Evolutionary conservation across 78 protist genomes (phyloP), one percentile per base, ranked within the genome.

Genomic region (slime mould (Dictyostelium discoideum)): DNA sequence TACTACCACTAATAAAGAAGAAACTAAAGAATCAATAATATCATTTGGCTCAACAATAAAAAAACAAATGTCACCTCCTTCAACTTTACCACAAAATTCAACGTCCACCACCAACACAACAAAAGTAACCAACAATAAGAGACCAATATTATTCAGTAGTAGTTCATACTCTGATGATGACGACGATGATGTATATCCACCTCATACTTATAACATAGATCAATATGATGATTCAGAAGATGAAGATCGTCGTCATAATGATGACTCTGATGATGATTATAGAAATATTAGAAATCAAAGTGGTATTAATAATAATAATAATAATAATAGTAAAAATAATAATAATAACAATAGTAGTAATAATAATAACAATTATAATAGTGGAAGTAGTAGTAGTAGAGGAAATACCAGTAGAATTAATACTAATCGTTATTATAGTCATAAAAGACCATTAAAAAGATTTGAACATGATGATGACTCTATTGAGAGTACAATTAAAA

Each of bases 401-500:
- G 26, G 29, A 7, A 63, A 22, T n/a, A 63, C 22, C 10, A 22
- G 26, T 22, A 63, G 24, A 20, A 60, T 3, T 6, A 65, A n/a
- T n/a, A 24, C 3, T 67, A 22, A 24, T 67, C 79, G 79, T 73
- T 73, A 73, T 29, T 73, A 73, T 73, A 73, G 37, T 32, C 79
- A 73, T 29, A 73, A 73, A 73, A 32, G 79, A 14, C 37, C 79
- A 13, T 73, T 73, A 29, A 73, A 73, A 73, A 73, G 79, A 32
- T 73, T 73, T 32, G 79, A 73, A 10, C 44, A 24, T 13, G 79
- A 73, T 14, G 79, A 73, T 73, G 79, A 73, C 37, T 73, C 79
- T 26, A 73, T 73, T 3, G 79, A 73, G 37, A 73, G 79, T 73
- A 73, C 79, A 73, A 73, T 73, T 32, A 73, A 73, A 73, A 73